A percentile compares a stretch with the other conserved stretches of the same genome.
phyloP scores from a whole-genome alignment of 805 yeast species.

The Sugiyamaella americana region DNA sequence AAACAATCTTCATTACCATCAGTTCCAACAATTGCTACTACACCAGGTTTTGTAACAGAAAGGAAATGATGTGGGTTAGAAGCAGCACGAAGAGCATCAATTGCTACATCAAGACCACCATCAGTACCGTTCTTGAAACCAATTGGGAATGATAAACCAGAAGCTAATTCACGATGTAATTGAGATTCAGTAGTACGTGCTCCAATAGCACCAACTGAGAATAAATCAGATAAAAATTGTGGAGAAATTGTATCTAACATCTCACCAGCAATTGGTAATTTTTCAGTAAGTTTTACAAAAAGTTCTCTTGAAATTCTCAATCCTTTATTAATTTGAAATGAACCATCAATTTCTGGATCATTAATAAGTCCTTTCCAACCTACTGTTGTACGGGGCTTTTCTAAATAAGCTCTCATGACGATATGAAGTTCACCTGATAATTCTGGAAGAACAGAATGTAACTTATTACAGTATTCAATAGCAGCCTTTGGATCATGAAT shows the following conservation, averaged over 20 bases:
- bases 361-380: constrained; percentile 99
- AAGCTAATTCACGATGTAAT: constrained; percentile 92
- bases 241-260: constrained; percentile 98
- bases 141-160: constrained; percentile 95
- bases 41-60: constrained; percentile 92
- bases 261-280: constrained; percentile 91
- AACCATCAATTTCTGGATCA: constrained; percentile 92
- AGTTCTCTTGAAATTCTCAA: constrained; percentile 80
- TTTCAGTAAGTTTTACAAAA: constrained; percentile 74
- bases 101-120: constrained; percentile 88
- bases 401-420: constrained; percentile 96
- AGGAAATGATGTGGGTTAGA: constrained; percentile 90
- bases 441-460: constrained; percentile 52
- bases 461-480: constrained; percentile 70
- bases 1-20: constrained; percentile 89
- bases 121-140: constrained; percentile 99
- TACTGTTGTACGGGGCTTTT: constrained; percentile 96
- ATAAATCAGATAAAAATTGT: constrained; percentile 85
- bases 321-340: constrained; percentile 93
- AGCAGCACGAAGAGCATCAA: constrained; percentile 92
- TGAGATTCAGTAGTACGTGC: constrained; percentile 99
- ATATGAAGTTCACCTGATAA: constrained; percentile 71
- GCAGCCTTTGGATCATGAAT: constrained; percentile 94
- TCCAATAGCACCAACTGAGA: constrained; percentile 96
- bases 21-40: constrained; percentile 93